A percentile compares a stretch with the other conserved stretches of the same genome.
Conservation (phyloP, 1,284 basidiomycete genomes). For the Marasmius sp. region DNA sequence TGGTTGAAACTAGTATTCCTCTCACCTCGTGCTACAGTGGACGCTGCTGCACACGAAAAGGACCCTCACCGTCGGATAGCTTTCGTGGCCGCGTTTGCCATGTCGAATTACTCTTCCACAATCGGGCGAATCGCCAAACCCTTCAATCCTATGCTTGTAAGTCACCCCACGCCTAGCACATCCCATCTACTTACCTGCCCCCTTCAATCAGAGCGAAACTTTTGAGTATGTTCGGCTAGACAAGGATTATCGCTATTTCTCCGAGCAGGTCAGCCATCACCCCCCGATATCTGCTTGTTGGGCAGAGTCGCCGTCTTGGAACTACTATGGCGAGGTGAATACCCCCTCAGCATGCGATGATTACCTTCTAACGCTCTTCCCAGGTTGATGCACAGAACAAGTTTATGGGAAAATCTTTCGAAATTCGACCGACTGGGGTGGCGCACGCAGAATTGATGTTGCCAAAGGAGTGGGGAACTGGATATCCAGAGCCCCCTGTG, state of each 20-base stretch:
- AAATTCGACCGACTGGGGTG: constrained; percentile 93
- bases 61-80: constrained; percentile 87
- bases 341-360: not conserved
- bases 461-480: constrained; percentile 61
- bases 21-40: constrained; percentile 50
- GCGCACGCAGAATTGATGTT: constrained; percentile 88
- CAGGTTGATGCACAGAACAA: constrained; percentile 91
- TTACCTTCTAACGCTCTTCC: constrained; percentile 4
- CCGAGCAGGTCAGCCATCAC: constrained; percentile 96
- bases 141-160: constrained; percentile 88
- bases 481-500: constrained; percentile 52
- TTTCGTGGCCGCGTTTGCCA: constrained; percentile 95
- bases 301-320: constrained; percentile 88
- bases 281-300: constrained; percentile 98
- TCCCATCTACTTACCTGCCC: not conserved
- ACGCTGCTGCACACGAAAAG: constrained; percentile 76
- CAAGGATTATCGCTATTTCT: constrained; percentile 89
- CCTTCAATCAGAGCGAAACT: constrained; percentile 64
- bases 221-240: constrained; percentile 93
- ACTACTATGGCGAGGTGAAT: constrained; percentile 86
- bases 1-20: not conserved
- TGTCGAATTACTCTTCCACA: constrained; percentile 97
- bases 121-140: constrained; percentile 95
- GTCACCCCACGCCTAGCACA: constrained; percentile 22
- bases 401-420: constrained; percentile 95